Percentiles rank a stretch among this genome's conserved stretches.
Conservation (phyloP, 768 basidiomycete genomes). For the Amanita pseudoporphyria region DNA sequence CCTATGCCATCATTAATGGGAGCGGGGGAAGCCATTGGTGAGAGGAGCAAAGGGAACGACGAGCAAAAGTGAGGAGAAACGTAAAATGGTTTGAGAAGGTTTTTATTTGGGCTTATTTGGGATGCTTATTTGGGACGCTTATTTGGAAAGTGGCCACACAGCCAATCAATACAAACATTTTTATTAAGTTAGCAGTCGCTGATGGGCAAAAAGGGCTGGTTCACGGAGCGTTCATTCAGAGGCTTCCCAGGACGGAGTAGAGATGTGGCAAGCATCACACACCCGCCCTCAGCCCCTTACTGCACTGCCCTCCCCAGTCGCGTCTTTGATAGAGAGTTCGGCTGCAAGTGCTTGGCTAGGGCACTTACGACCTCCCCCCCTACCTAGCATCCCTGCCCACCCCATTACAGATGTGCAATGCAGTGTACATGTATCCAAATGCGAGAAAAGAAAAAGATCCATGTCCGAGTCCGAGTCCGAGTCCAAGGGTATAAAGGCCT, state of each 20-base stretch:
- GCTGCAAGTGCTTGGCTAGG: background rate
- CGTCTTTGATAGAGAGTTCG: background rate
- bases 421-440: background rate
- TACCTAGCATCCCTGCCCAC: background rate
- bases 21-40: slow-evolving; percentile 34
- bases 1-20: slow-evolving; percentile 72
- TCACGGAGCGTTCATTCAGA: background rate
- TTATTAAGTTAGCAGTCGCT: background rate
- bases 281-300: background rate
- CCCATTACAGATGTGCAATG: background rate
- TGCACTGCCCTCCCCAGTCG: background rate
- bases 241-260: background rate
- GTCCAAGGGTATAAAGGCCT: too few relatives aligned
- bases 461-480: background rate
- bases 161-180: slow-evolving; percentile 4
- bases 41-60: slow-evolving; percentile 11
- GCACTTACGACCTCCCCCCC: background rate
- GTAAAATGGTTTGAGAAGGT: slow-evolving; percentile 28
- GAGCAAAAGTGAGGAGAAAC: slow-evolving; percentile 17
- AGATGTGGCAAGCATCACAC: background rate
- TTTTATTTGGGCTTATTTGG: slow-evolving; percentile 16
- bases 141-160: slow-evolving; percentile 12
- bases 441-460: background rate
- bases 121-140: slow-evolving; percentile 15
- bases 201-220: background rate